Conservation (phyloP, 495 filamentous ascomycete genomes). For the Xylaria cubensis region DNA sequence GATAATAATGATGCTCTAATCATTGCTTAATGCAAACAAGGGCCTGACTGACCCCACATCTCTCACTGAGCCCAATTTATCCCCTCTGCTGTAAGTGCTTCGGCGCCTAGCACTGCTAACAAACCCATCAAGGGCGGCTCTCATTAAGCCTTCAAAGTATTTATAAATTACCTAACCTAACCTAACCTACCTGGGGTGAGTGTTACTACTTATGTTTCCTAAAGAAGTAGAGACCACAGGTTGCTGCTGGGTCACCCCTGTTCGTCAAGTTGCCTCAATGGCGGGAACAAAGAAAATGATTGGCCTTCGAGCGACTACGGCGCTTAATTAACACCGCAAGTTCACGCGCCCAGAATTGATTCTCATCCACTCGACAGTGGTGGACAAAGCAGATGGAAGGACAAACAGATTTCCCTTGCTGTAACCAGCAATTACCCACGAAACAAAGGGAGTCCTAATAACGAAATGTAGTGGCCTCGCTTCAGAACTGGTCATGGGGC, state of each 20-base stretch:
- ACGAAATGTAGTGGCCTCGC: background rate
- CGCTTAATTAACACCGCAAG: conserved; percentile 14
- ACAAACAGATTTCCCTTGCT: background rate
- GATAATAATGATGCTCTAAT: background rate
- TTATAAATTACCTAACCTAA: background rate
- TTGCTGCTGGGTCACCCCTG: conserved; percentile 3
- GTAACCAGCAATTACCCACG: background rate
- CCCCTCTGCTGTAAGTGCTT: background rate
- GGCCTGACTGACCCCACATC: background rate
- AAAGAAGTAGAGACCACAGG: background rate
- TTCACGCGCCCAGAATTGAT: background rate
- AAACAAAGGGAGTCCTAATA: conserved; percentile 23
- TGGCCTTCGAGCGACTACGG: conserved; percentile 10
- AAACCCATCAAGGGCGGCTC: background rate
- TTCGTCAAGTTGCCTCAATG: background rate
- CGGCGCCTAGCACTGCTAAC: background rate
- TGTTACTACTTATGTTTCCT: too few species aligned
- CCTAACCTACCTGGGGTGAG: background rate
- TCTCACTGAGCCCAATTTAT: background rate
- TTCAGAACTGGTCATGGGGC: conserved; percentile 9
- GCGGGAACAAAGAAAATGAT: conserved; percentile 3
- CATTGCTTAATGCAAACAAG: background rate
- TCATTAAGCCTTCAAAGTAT: background rate
- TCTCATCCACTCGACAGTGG: conserved; percentile 19
- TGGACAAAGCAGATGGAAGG: conserved; percentile 17